Conservation (phyloP, 164 flowering plant genomes). For the Aristolochia californica region DNA sequence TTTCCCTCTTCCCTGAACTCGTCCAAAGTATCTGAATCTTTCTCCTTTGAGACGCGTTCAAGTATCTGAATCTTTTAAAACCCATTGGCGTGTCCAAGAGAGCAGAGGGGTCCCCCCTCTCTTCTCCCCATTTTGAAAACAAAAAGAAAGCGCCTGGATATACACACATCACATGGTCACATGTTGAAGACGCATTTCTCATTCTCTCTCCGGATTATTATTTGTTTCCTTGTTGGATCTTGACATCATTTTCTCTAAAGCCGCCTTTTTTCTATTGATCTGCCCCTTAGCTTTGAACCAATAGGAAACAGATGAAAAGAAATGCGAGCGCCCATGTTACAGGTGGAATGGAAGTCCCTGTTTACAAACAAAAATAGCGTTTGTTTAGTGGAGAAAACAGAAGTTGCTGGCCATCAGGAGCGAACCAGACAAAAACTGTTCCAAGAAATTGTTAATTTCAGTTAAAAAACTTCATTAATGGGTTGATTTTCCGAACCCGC, state of each 20-base stretch:
- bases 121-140: no score
- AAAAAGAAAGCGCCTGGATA: no score
- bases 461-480: no score
- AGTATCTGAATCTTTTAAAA: not conserved
- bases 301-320: not conserved
- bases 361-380: not conserved
- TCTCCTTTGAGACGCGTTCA: not conserved
- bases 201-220: not conserved
- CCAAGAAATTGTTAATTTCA: no score
- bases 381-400: not conserved
- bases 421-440: no score
- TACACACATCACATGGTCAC: slow-evolving; percentile 44
- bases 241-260: slow-evolving; percentile 17
- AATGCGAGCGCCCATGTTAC: slow-evolving; percentile 17
- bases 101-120: no score
- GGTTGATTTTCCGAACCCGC: no score
- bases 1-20: no score
- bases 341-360: slow-evolving; percentile 5
- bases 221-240: slow-evolving; percentile 23
- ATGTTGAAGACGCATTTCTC: slow-evolving; percentile 1
- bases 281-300: not conserved
- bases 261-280: slow-evolving; percentile 7
- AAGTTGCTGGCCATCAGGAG: not conserved
- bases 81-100: no score
- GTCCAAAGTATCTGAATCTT: no score